phyloP scores from a whole-genome alignment of 345 rosid species.

The Populus nigra region DNA sequence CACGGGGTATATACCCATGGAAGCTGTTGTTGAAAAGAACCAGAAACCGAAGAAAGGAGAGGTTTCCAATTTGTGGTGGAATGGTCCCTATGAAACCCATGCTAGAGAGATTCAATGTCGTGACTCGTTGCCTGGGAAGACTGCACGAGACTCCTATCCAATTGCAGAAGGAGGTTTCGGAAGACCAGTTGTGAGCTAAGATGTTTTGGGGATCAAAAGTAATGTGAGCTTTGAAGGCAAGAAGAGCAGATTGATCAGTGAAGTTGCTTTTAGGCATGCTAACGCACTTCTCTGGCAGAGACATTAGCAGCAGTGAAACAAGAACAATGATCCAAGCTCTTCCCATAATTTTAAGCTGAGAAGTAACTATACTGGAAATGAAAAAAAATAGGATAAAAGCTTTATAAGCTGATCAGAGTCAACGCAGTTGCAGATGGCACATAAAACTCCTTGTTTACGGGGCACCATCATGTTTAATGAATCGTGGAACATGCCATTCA shows the following conservation, averaged over 20 bases:
- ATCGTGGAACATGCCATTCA: no score
- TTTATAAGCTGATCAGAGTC: no score
- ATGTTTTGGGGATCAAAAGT: conserved; percentile 10
- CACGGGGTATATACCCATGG: neutral
- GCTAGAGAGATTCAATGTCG: neutral
- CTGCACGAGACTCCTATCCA: neutral
- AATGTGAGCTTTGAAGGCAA: conserved; percentile 10
- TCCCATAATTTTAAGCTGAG: neutral
- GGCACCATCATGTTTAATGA: no score
- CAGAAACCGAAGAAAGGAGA: neutral
- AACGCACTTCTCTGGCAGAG: neutral
- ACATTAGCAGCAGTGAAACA: neutral
- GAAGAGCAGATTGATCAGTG: conserved; percentile 11
- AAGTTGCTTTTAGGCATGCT: neutral
- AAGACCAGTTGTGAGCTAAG: conserved; percentile 5
- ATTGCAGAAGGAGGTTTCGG: conserved; percentile 1
- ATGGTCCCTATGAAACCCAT: neutral
- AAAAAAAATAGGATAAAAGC: no score
- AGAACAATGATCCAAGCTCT: neutral
- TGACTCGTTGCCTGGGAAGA: neutral
- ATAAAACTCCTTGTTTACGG: no score
- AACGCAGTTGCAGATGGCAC: no score
- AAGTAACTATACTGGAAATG: no score
- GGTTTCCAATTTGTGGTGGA: neutral
- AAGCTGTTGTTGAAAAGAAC: neutral